A percentile compares a stretch with the other conserved stretches of the same genome.
These are phyloP conservation scores for Crataegus laevigata DNA, from an alignment of 306 rosid species.

Conservation along the genomic window DNA sequence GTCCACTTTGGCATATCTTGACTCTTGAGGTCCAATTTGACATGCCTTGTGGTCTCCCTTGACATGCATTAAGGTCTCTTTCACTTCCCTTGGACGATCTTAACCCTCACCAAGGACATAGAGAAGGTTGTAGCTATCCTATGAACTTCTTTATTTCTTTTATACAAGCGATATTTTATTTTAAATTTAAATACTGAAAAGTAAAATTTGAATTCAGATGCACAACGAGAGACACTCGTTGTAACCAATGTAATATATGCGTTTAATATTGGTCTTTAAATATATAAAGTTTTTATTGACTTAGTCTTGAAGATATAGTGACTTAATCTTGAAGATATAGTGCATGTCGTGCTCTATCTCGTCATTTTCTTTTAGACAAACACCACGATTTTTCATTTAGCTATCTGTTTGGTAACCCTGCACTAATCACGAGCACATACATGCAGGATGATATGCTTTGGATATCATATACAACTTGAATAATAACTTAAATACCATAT, in stretches of 20 bases:
- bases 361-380: conserved; percentile 7
- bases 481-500: background rate
- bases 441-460: background rate
- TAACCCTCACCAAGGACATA: too few relatives aligned
- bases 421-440: background rate
- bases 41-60: background rate
- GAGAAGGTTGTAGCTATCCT: too few relatives aligned
- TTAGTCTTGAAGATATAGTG: background rate
- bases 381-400: background rate
- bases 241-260: background rate
- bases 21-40: background rate
- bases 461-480: background rate
- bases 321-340: background rate
- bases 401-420: background rate
- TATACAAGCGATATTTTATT: too few relatives aligned
- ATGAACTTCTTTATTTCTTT: too few relatives aligned
- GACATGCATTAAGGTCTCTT: too few relatives aligned
- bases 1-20: background rate
- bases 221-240: accelerated
- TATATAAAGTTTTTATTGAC: background rate
- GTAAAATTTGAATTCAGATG: background rate
- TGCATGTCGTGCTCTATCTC: background rate
- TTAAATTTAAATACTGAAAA: too few relatives aligned
- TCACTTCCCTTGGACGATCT: too few relatives aligned
- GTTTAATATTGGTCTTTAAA: background rate